Evolutionary conservation across 2,329 filamentous ascomycete genomes (phyloP).

Genomic region (Ustulina deusta): DNA sequence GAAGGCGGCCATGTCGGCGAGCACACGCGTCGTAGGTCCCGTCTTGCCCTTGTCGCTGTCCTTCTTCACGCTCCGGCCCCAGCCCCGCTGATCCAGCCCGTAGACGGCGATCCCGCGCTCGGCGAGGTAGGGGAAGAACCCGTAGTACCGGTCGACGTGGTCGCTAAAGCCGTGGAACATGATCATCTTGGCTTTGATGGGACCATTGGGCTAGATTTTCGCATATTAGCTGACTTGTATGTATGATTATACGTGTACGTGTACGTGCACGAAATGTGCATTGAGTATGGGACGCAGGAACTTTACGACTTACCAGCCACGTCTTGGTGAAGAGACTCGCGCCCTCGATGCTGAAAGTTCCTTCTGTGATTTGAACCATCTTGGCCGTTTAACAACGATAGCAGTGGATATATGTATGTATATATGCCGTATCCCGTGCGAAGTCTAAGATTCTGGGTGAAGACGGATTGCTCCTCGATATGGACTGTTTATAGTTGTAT

Average conservation of each 20-base stretch:
- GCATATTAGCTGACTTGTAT: constrained; percentile 5
- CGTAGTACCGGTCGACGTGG: constrained; percentile 81
- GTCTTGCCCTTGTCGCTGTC: constrained; percentile 75
- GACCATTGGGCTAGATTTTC: constrained; percentile 62
- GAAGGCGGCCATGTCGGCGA: constrained; percentile 84
- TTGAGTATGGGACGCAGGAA: not conserved
- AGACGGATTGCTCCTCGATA: not conserved
- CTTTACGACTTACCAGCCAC: constrained; percentile 63
- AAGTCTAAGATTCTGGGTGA: not conserved
- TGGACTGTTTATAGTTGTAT: not conserved
- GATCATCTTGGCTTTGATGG: constrained; percentile 76
- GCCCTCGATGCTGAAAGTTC: constrained; percentile 61
- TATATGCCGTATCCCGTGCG: not conserved
- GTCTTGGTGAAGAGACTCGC: constrained; percentile 67
- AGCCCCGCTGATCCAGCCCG: constrained; percentile 88
- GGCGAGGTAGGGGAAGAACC: constrained; percentile 78
- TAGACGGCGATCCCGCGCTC: constrained; percentile 79
- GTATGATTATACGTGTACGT: not conserved
- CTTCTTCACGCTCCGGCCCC: constrained; percentile 78
- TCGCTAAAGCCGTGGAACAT: constrained; percentile 94
- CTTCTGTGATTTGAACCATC: constrained; percentile 61
- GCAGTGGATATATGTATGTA: not conserved
- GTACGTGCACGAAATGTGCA: not conserved
- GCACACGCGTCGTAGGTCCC: constrained; percentile 77
- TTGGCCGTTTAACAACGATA: constrained; percentile 27